These are phyloP conservation scores for Yarrowia yakushimensis DNA, from an alignment of 805 yeast species.

Conservation along the genomic window DNA sequence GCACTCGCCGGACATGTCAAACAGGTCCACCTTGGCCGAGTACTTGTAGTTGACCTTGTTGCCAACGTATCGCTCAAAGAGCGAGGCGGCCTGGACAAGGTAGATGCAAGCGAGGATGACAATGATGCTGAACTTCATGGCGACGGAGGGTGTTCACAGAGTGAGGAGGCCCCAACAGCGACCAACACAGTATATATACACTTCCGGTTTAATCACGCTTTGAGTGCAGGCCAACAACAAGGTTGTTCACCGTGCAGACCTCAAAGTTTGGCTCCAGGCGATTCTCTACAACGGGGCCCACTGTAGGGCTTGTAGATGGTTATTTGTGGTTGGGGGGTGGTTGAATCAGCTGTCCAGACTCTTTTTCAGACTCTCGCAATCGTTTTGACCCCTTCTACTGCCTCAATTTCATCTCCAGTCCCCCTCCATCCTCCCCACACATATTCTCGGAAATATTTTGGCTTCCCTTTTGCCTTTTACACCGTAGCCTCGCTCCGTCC, in stretches of 20 bases:
- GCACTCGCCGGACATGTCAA: conserved; percentile 17
- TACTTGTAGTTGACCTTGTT: conserved; percentile 26
- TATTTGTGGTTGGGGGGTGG: no score
- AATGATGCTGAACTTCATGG: conserved; percentile 24
- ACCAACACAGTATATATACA: background rate
- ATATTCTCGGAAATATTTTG: background rate
- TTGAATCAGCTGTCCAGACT: no score
- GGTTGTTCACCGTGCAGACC: conserved; percentile 4
- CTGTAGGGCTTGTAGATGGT: background rate
- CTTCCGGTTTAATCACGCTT: conserved; percentile 24
- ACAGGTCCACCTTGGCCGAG: conserved; percentile 25
- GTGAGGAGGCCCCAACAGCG: background rate
- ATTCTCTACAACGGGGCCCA: background rate
- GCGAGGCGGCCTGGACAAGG: conserved; percentile 21
- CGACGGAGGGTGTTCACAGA: background rate
- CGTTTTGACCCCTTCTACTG: background rate
- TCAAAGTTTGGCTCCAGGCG: background rate
- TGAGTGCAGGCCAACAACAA: conserved; percentile 5
- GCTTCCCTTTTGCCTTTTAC: background rate
- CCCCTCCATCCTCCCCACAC: background rate
- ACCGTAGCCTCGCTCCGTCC: conserved; percentile 5
- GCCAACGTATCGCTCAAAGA: conserved; percentile 22
- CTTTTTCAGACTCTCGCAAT: no score
- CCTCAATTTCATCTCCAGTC: no score
- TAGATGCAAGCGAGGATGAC: conserved; percentile 24